phyloP scores from a whole-genome alignment of 495 filamentous ascomycete species.

The Filosporella fistucella region DNA sequence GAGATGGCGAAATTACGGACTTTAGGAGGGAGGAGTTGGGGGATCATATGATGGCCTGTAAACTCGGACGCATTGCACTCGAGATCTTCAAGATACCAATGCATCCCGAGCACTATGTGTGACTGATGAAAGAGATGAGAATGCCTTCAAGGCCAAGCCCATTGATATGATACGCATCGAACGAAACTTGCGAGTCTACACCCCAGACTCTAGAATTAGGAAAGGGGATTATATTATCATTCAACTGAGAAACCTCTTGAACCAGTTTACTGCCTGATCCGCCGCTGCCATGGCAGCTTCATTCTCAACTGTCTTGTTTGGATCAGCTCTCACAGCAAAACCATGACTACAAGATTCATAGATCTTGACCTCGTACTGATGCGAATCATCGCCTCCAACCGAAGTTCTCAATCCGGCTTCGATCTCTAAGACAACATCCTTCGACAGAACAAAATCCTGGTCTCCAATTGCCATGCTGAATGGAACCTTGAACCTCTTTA shows the following conservation, averaged over 20 bases:
- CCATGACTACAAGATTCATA: constrained; percentile 6
- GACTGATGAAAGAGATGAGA: too few relatives aligned
- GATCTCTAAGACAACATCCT: constrained; percentile 17
- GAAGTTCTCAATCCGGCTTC: constrained; percentile 23
- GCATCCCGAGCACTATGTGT: too few relatives aligned
- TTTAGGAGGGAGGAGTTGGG: too few relatives aligned
- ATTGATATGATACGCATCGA: too few relatives aligned
- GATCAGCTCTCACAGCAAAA: constrained; percentile 2
- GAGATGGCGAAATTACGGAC: too few relatives aligned
- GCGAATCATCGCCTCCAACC: constrained; percentile 22
- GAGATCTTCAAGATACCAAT: too few relatives aligned
- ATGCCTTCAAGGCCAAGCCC: too few relatives aligned
- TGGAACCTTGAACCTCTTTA: constrained; percentile 25
- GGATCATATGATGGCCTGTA: too few relatives aligned
- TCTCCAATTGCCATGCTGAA: constrained; percentile 28
- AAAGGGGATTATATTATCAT: too few relatives aligned
- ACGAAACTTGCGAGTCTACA: too few relatives aligned
- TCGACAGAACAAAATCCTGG: constrained; percentile 18
- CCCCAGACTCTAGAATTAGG: too few relatives aligned
- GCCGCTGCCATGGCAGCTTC: constrained; percentile 2
- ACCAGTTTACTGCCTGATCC: background rate
- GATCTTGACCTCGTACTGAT: constrained; percentile 14
- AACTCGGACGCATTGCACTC: too few relatives aligned
- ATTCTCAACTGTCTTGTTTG: background rate
- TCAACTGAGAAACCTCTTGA: background rate